Evolutionary conservation across 2,329 filamentous ascomycete species (phyloP), one percentile per base, ranked within the genome.

Genomic region (Leptodontidium sp.): DNA sequence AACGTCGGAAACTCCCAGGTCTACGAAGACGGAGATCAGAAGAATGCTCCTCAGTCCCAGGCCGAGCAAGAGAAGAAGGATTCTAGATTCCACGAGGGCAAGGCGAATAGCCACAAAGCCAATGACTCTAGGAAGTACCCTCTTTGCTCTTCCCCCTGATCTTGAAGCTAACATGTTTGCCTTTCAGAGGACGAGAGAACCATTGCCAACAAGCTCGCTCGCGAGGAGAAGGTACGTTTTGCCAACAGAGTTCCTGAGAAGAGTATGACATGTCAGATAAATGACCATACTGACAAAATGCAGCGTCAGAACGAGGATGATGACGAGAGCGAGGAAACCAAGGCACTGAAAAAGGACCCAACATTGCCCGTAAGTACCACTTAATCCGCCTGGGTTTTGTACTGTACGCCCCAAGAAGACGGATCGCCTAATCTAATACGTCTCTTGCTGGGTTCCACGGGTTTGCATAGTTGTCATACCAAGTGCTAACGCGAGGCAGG

Each of bases 1-100:
- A 77, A 74, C 78, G 91, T 95, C 78, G 93, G 92, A 74, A 85
- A 83, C 79, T 76, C 81, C 71, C 79, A 81, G 70, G 82, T 93
- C 78, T 94, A 96, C 82, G 91, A 94, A 82, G 90, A 86, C 67
- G 90, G 89, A 68, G 92, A 96, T 81, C 92, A 96, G 84, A 86
- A 87, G 75, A 93, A 89, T 79, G 78, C 81, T 70, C 86, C 87
- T 70, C 78, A 86, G 68, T 84, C 86, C 1, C 82, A 86, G 70
- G 72, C 83, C 64, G 77, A 81, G 55, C 72, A 77, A 57, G 83
- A 88, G 76, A 81, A 84, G 52, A 80, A 85, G 29, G 82, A 84
- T 24, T 82, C 87, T 63, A 85, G 88, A 69, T 96, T 88, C 82
- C 83, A 94, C 70, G 91, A 95, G 82, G 93, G 93, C 75, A 84